Base-by-base conservation (phyloP, 2,329 filamentous ascomycete species). In the Aureobasidium musti region DNA sequence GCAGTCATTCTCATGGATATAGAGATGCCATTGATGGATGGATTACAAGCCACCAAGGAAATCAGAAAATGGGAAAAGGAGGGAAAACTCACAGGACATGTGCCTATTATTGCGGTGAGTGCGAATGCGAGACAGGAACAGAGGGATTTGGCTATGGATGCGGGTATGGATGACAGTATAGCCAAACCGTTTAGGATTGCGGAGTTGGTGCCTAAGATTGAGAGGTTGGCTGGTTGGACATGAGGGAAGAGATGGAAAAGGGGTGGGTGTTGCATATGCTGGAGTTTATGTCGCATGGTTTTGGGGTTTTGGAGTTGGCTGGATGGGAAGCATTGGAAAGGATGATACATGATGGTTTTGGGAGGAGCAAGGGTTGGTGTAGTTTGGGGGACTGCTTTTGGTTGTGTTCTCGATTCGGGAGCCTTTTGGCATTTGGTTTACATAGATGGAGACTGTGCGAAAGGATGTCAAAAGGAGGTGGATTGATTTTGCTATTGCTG, bases 21-120 rank as follows among this genome's bases (percentile, higher is more conserved):
- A 53, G 90, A 92, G 72, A 92, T 93, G 90, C 90, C 90, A 0
- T 83, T 49, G 8, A 54, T 56, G 49, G 89, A 93, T 72, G 91
- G 91, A 41, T 85, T 91, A 75, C 89, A 88, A 2, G 91, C 90
- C 69, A 87, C 90, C 10, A 82, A 83, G 43, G 84, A 81, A 68
- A 92, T 94, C 63, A 83, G 91, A 19, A 83, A 88, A 67, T 79
- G 90, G 19, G 89, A 93, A 74, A 78, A 78, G 52, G 81, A 85
- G 61, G 86, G 86, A 21, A 84, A 82, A 30, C 83, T 91, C 53
- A 80, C 83, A n/a, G 79, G 81, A 59, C 89, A 91, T 72, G 85
- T 91, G 14, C 89, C 89, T 2, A 90, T 91, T 70, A 90, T 91
- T 71, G 89, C 88, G n/a, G 89, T 91, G 21, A 93, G 90, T 41